Base-by-base conservation (phyloP, 805 yeast genomes). In the Metschnikowia gelsemii region DNA sequence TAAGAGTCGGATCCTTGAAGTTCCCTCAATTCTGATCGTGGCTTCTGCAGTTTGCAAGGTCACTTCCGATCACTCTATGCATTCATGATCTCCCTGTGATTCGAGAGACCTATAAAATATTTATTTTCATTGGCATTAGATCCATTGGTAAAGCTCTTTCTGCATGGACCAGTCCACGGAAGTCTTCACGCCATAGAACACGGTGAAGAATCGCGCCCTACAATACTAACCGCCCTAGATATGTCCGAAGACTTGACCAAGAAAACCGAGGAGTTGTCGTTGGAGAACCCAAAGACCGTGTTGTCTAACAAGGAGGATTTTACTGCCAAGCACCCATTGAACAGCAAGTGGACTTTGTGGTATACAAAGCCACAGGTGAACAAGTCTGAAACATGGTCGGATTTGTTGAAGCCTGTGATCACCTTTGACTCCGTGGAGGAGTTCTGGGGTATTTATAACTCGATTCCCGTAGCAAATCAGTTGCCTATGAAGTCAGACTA, bases 371-470 rank as follows among this genome's bases (percentile, higher is more conserved):
- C 99, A 47, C 82, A 87, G 47, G 79, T 81, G 46, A 85, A 82
- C 59, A 75, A 73, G 51, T 72, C 72, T 52, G 96, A 88, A 69
- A 80, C 87, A 57, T 91, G 98, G 98, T 78, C 87, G 41, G 96
- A 90, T 59, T 76, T 89, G 52, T 76, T 93, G 60, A 89, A 89
- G 72, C 95, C 96, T 43, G 95, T 93, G 38, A 91, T 89, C 55
- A 80, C 95, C 18, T 88, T 93, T 57, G 78, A 82, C 41, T 81
- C 96, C n/a, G 98, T 93, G 38, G 99, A 93, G 73, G 97, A 91
- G 66, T 93, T 93, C 73, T 93, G 99, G 99, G 99, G 98, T 19
- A 84, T 91, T 52, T 86, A 80, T 75, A 90, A 93, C 68, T 85
- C 95, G 31, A 83, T 93, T 56, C 98, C 98, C 53, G 81, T 80